Evolutionary conservation across 805 yeast species (phyloP), one percentile per base, ranked within the genome.

Genomic region (Hanseniaspora occidentalis): DNA sequence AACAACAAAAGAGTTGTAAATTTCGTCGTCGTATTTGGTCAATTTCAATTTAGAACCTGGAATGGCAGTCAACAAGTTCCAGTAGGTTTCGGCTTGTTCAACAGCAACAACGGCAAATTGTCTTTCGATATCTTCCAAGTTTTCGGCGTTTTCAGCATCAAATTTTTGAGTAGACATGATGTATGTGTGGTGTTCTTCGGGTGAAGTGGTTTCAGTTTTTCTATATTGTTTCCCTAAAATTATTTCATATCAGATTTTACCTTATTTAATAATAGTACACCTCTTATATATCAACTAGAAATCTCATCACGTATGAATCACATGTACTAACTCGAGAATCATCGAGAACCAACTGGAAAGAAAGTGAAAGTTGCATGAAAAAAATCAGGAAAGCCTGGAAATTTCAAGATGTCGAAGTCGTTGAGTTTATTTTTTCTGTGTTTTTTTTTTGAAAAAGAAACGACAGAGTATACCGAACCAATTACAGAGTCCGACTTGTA

Each of bases 41-140:
- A 83, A 67, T 57, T 76, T 81, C 47, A 89, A 69, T 50, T 72
- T 74, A 34, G 92, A 73, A n/a, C 94, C 96, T 45, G 80, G 77
- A 42, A 86, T 65, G 50, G 75, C 75, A 43, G 72, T 71, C 41
- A 92, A 64, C 43, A 92, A 61, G 37, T 70, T 69, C 95, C 96
- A 92, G 71, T 89, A 92, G 1, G 95, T 79, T 56, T 85, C 94
- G 43, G 95, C 92, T 60, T 92, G 97, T 61, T 75, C 78, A 14
- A 92, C 98, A 4, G 97, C 98, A 63, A 82, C 84, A 44, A 92
- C 98, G 33, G 98, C 97, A 56, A 92, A 92, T 66, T 92, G 97
- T 71, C 77, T 85, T 64, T 92, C 98, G 54, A 92, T 85, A 53
- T 85, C 95, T 63, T 89, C 97, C 52, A 84, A 69, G 67, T 92